Evolutionary conservation across 2,329 filamentous ascomycete genomes (phyloP).

Genomic region (Pseudovirgaria hyperparasitica): DNA sequence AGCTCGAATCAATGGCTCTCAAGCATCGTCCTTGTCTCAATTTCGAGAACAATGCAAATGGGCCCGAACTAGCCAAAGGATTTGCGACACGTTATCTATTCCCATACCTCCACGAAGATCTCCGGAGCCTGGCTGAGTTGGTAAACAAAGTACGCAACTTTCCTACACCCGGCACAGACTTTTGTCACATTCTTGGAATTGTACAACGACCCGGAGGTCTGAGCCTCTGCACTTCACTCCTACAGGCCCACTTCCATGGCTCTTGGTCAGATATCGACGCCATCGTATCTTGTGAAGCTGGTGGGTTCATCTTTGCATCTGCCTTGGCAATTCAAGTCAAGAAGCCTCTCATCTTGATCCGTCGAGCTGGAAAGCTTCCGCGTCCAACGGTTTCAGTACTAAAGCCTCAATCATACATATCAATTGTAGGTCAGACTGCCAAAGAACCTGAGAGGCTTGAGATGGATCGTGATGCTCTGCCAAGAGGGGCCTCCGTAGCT

Average conservation of each 20-base stretch:
- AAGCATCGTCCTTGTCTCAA: conserved; percentile 30
- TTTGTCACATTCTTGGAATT: conserved; percentile 47
- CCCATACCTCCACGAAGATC: conserved; percentile 33
- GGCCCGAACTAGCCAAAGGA: conserved; percentile 20
- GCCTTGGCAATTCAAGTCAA: conserved; percentile 31
- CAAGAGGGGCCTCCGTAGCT: conserved; percentile 32
- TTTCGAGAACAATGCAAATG: conserved; percentile 40
- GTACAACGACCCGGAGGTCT: conserved; percentile 39
- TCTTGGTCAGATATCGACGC: conserved; percentile 35
- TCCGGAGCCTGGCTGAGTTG: conserved; percentile 38
- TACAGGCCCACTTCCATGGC: conserved; percentile 33
- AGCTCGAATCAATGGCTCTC: conserved; percentile 11
- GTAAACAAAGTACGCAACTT: conserved; percentile 37
- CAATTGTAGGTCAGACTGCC: conserved; percentile 22
- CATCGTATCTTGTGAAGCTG: conserved; percentile 43
- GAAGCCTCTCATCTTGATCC: conserved; percentile 37
- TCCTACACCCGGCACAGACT: conserved; percentile 38
- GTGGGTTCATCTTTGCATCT: conserved; percentile 44
- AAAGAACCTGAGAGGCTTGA: conserved; percentile 31
- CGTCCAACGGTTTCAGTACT: conserved; percentile 38
- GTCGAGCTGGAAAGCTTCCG: conserved; percentile 46
- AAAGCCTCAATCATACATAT: conserved; percentile 42
- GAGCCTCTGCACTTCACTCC: conserved; percentile 36
- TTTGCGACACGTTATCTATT: conserved; percentile 34
- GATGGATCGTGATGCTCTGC: conserved; percentile 34